Evolutionary conservation across 306 rosid genomes (phyloP).

Genomic region (Cyclanthera cordifolia): DNA sequence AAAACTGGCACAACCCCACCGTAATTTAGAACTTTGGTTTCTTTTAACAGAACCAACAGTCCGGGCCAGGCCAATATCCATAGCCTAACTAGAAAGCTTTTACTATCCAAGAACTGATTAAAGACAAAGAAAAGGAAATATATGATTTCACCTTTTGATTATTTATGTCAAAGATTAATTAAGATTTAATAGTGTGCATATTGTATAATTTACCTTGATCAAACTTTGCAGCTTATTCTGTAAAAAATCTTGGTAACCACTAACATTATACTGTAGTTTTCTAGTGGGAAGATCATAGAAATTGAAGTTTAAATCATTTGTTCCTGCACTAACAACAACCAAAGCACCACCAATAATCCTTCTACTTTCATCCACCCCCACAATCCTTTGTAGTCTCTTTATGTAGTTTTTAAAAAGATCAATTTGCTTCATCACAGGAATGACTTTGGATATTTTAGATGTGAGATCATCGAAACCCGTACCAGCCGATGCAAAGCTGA

Average conservation of each 20-base stretch:
- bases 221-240: conserved; percentile 27
- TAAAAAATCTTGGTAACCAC: conserved; percentile 45
- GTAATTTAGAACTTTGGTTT: too few relatives aligned
- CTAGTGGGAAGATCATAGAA: conserved; percentile 41
- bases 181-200: background rate
- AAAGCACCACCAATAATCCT: conserved; percentile 27
- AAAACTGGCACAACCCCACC: too few relatives aligned
- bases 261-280: conserved; percentile 23
- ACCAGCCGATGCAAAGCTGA: conserved; percentile 50
- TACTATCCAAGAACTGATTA: too few relatives aligned
- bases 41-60: too few relatives aligned
- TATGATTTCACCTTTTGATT: background rate
- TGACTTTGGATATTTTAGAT: conserved; percentile 10
- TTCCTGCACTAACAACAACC: conserved; percentile 45
- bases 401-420: conserved; percentile 34
- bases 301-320: conserved; percentile 45
- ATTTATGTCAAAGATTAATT: background rate
- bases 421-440: conserved; percentile 36
- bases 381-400: conserved; percentile 25
- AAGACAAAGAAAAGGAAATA: too few relatives aligned
- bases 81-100: too few relatives aligned
- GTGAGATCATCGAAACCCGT: conserved; percentile 46
- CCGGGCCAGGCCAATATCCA: too few relatives aligned
- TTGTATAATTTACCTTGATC: conserved; percentile 24
- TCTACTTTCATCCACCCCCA: conserved; percentile 29